Evolutionary conservation across 2,329 filamentous ascomycete species (phyloP), one percentile per base, ranked within the genome.

Genomic region (Pezicula carpinea): DNA sequence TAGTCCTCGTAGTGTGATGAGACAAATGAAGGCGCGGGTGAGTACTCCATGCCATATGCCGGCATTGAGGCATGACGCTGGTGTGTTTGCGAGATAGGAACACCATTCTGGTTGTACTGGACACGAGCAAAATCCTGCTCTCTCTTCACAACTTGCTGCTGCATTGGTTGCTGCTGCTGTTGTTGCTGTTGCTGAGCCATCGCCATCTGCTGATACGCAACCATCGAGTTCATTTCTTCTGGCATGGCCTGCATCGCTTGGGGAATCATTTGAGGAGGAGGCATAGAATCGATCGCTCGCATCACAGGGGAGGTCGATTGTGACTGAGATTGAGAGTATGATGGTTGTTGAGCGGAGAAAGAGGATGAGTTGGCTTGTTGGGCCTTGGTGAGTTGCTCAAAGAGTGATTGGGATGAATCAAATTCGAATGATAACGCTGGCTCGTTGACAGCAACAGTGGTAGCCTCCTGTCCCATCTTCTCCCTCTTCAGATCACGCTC

Each of bases 1-100:
- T 96, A 99, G 66, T 97, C 92, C 65, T 97, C 93, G 61, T 92
- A 96, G 62, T 96, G 91, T 1, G 93, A 97, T n/a, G 93, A 97
- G 44, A 96, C 91, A 63, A 97, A 97, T 1, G 93, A 97, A 2
- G 93, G 93, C 0, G 93, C 93, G 44, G 93, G 93, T 14, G 93
- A 99, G 74, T 97, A 99, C 69, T 99, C 93, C 67, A 97, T 85
- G 40, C 73, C 79, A 66, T 95, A 99, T 17, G 90, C 87, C 42
- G 93, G 93, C 90, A 99, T 96, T n/a, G 93, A 99, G 52, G 91
- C 87, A 70, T 97, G 92, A 48, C 93, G 86, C 67, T 96, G 89
- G 70, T 95, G 90, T 44, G 85, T 76, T 63, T 91, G 87, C 34
- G 82, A 77, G 54, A 96, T 79, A 1, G 91, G 88, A 47, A 95